Conservation (phyloP, 169 alveolate genomes). For the Plasmodium knowlesi region DNA sequence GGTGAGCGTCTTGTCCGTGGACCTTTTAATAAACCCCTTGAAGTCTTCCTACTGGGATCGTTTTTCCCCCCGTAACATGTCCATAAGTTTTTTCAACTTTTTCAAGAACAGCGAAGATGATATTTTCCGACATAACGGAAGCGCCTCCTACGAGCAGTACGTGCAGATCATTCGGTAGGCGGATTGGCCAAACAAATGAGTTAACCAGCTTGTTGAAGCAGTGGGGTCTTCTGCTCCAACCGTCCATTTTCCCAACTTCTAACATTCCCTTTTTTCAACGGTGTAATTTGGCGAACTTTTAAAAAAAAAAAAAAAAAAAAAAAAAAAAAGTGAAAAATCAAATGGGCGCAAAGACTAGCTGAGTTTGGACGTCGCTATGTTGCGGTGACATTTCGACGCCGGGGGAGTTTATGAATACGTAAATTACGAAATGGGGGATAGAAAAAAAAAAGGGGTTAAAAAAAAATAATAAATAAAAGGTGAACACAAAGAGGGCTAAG, state of each 20-base stretch:
- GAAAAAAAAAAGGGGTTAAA: neutral
- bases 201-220: constrained; percentile 16
- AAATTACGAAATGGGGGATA: neutral
- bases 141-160: constrained; percentile 17
- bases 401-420: neutral
- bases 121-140: constrained; percentile 53
- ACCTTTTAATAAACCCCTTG: constrained; percentile 77
- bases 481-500: neutral
- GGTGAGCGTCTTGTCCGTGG: constrained; percentile 76
- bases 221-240: neutral
- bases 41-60: constrained; percentile 81
- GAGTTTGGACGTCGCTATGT: neutral
- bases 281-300: neutral
- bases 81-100: constrained; percentile 54
- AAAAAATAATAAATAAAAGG: neutral
- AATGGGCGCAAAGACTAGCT: neutral
- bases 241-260: neutral
- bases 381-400: neutral
- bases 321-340: neutral
- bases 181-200: neutral
- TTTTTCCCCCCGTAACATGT: constrained; percentile 55
- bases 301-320: no score
- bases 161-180: constrained; percentile 4
- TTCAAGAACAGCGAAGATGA: constrained; percentile 11
- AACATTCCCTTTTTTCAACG: neutral